Evolutionary conservation across 1,284 basidiomycete genomes (phyloP).

Genomic region (Salmacisia buchloeana): DNA sequence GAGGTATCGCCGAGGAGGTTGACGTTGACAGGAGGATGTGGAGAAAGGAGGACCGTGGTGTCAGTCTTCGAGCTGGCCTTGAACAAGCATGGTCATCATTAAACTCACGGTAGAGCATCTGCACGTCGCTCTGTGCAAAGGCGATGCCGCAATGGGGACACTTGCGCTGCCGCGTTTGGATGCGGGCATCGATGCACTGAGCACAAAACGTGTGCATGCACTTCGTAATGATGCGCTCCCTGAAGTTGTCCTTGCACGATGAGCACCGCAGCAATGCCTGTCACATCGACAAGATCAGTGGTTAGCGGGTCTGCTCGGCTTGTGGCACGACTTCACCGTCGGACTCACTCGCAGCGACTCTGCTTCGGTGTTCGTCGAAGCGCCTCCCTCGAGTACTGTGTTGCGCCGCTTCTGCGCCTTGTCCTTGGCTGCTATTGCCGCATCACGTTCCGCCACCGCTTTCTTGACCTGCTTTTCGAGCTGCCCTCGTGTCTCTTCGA

Average conservation of each 20-base stretch:
- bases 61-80: no score
- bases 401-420: constrained; percentile 28
- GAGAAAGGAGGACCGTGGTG: no score
- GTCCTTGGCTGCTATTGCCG: constrained; percentile 19
- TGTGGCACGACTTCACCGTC: neutral
- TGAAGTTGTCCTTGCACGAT: constrained; percentile 77
- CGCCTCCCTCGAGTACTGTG: constrained; percentile 30
- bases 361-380: constrained; percentile 18
- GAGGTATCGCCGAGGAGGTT: no score
- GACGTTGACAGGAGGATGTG: no score
- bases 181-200: constrained; percentile 74
- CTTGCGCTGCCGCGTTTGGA: constrained; percentile 86
- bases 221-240: constrained; percentile 79
- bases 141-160: constrained; percentile 83
- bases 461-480: constrained; percentile 63
- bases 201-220: constrained; percentile 96
- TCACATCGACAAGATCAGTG: neutral
- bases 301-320: neutral
- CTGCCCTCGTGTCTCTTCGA: constrained; percentile 63
- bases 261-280: constrained; percentile 86
- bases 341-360: constrained; percentile 5
- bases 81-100: no score
- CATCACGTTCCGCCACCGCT: constrained; percentile 54
- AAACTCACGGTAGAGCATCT: constrained; percentile 64
- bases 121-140: constrained; percentile 82